These are phyloP conservation scores for Cyclaneusma minus DNA, from an alignment of 2,329 filamentous ascomycete species.

Conservation along the genomic window DNA sequence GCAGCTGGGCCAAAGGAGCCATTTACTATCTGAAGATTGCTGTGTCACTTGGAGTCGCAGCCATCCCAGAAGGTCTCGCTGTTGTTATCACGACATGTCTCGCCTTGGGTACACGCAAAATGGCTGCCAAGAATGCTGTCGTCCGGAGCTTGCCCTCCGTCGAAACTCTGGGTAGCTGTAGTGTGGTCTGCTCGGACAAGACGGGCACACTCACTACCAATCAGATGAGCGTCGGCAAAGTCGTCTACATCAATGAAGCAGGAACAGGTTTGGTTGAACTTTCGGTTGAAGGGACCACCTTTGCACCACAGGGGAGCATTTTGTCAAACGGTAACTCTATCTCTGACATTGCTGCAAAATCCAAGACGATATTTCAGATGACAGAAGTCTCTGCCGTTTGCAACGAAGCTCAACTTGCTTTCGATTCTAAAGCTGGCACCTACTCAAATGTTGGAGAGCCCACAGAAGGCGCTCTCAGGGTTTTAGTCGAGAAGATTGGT, in stretches of 20 bases:
- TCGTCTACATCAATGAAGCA: slow-evolving; percentile 65
- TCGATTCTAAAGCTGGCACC: slow-evolving; percentile 58
- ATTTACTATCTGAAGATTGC: slow-evolving; percentile 99
- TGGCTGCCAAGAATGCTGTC: slow-evolving; percentile 97
- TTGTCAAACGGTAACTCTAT: slow-evolving; percentile 51
- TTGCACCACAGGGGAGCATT: slow-evolving; percentile 68
- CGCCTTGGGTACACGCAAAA: slow-evolving; percentile 89
- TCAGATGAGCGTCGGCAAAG: slow-evolving; percentile 95
- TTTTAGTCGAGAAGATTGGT: slow-evolving; percentile 87
- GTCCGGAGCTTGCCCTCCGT: slow-evolving; percentile 93
- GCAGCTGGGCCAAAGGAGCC: slow-evolving; percentile 87
- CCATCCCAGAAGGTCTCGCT: slow-evolving; percentile 91
- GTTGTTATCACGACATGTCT: slow-evolving; percentile 99
- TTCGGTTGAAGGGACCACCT: slow-evolving; percentile 84
- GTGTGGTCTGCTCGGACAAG: slow-evolving; percentile 98
- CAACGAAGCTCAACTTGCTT: slow-evolving; percentile 74
- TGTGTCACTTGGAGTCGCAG: slow-evolving; percentile 91
- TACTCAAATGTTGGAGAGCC: slow-evolving; percentile 85
- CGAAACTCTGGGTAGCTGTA: slow-evolving; percentile 96
- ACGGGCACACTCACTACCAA: slow-evolving; percentile 96
- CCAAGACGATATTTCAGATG: slow-evolving; percentile 67
- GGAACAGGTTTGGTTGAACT: slow-evolving; percentile 70
- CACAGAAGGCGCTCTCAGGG: slow-evolving; percentile 84
- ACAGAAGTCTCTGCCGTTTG: slow-evolving; percentile 60
- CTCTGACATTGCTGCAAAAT: slow-evolving; percentile 52